Evolutionary conservation across 306 rosid species (phyloP).

Genomic region (Ceratonia siliqua): DNA sequence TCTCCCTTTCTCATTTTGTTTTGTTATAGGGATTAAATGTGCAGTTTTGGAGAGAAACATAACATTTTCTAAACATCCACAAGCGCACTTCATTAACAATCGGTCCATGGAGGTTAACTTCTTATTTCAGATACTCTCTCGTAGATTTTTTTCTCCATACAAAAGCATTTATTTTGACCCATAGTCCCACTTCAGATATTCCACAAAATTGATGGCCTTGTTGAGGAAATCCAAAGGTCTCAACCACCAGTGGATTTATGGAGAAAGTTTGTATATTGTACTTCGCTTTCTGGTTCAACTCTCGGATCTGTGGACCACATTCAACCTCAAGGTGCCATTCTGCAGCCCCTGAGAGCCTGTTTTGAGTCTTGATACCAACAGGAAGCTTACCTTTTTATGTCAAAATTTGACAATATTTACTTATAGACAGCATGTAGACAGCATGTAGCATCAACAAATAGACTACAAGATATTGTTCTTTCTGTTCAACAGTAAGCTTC

Average conservation of each 20-base stretch:
- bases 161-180: constrained; percentile 27
- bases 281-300: constrained; percentile 81
- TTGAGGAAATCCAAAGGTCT: constrained; percentile 82
- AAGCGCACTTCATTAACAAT: constrained; percentile 91
- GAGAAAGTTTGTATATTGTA: constrained; percentile 92
- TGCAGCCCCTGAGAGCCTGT: constrained; percentile 8
- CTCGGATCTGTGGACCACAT: constrained; percentile 96
- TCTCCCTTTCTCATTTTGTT: neutral
- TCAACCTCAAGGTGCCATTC: constrained; percentile 83
- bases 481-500: constrained; percentile 31
- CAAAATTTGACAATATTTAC: constrained; percentile 23
- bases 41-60: constrained; percentile 69
- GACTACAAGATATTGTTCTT: constrained; percentile 9
- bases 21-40: constrained; percentile 70
- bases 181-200: constrained; percentile 63
- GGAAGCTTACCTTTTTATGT: constrained; percentile 23
- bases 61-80: constrained; percentile 72
- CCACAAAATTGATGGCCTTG: constrained; percentile 82
- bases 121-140: constrained; percentile 14
- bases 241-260: constrained; percentile 93
- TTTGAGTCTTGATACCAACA: constrained; percentile 26
- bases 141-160: constrained; percentile 17
- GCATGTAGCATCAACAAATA: constrained; percentile 13
- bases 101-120: constrained; percentile 90
- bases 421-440: constrained; percentile 25